Conservation (phyloP, 2,329 filamentous ascomycete species). For the Cytospora piceae region DNA sequence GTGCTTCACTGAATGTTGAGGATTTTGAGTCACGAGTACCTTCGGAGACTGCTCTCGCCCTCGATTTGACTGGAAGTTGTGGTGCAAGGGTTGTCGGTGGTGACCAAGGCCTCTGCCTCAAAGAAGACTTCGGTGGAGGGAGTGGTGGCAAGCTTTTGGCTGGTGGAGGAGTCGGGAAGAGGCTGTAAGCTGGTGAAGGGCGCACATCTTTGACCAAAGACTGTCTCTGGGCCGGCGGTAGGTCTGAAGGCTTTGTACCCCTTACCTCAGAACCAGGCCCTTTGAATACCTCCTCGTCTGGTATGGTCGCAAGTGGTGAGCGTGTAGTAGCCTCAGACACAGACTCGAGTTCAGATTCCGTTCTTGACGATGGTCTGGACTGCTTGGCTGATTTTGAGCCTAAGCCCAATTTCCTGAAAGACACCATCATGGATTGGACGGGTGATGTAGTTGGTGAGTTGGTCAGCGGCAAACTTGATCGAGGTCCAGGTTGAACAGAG, state of each 20-base stretch:
- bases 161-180: slow-evolving; percentile 27
- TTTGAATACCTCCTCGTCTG: slow-evolving; percentile 5
- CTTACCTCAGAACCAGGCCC: neutral
- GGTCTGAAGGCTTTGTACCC: slow-evolving; percentile 5
- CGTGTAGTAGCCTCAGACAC: slow-evolving; percentile 10
- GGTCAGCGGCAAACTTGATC: neutral
- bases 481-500: neutral
- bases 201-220: neutral
- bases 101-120: slow-evolving; percentile 1
- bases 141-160: slow-evolving; percentile 27
- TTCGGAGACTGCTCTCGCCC: slow-evolving; percentile 19
- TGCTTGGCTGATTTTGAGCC: slow-evolving; percentile 2
- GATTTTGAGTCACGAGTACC: slow-evolving; percentile 21
- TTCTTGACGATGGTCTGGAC: slow-evolving; percentile 5
- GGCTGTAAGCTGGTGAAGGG: slow-evolving; percentile 23
- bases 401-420: slow-evolving; percentile 16
- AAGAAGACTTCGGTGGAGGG: slow-evolving; percentile 22
- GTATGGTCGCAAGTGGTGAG: neutral
- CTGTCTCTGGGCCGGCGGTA: slow-evolving; percentile 4
- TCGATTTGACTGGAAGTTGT: slow-evolving; percentile 13
- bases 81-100: neutral
- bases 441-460: slow-evolving; percentile 15
- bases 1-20: slow-evolving; percentile 15
- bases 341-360: slow-evolving; percentile 13
- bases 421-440: slow-evolving; percentile 16